phyloP scores from a whole-genome alignment of 176 grass and related monocot genomes.

The Musa troglodytarum region DNA sequence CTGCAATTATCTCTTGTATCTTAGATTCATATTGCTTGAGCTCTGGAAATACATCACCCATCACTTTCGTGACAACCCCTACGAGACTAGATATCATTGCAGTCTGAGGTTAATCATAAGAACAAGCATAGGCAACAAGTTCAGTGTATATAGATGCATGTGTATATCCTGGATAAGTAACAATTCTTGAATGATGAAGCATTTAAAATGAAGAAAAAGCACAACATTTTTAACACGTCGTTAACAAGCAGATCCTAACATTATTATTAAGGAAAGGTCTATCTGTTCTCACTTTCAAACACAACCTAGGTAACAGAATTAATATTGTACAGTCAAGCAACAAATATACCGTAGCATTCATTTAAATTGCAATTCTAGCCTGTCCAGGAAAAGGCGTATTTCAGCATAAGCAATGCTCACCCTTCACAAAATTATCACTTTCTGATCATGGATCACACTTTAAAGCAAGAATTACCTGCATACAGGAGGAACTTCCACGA shows the following conservation, averaged over 20 bases:
- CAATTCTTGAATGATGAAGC: background rate
- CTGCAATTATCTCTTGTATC: slow-evolving; percentile 79
- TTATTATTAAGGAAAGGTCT: background rate
- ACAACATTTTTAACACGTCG: background rate
- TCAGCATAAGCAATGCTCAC: background rate
- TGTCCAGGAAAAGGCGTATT: background rate
- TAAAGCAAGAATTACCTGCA: background rate
- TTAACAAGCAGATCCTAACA: background rate
- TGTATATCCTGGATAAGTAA: background rate
- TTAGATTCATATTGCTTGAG: slow-evolving; percentile 56
- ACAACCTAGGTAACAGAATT: background rate
- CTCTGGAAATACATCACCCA: slow-evolving; percentile 88
- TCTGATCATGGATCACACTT: background rate
- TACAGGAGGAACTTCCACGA: background rate
- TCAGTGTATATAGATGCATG: background rate
- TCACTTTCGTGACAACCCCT: slow-evolving; percentile 62
- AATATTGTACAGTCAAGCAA: background rate
- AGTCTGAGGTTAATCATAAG: background rate
- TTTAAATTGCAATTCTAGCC: background rate
- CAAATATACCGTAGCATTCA: background rate
- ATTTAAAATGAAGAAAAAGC: background rate
- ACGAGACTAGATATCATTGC: slow-evolving; percentile 56
- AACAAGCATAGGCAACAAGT: background rate
- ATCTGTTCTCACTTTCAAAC: background rate
- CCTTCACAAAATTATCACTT: background rate